Conservation (phyloP, 1,284 basidiomycete species). For the Leccinum pachyderme region DNA sequence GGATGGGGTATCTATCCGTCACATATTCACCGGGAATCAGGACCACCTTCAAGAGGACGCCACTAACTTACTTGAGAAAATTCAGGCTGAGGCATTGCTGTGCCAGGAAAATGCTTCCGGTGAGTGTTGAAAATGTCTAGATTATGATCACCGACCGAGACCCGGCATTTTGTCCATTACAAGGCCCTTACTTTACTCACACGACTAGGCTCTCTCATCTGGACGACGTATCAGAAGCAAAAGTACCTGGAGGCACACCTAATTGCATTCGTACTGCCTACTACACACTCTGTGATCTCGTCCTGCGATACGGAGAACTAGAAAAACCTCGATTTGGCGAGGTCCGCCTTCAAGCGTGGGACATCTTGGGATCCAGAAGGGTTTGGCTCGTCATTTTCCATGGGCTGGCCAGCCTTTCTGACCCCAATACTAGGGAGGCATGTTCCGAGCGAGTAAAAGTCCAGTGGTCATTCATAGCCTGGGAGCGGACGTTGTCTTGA, state of each 20-base stretch:
- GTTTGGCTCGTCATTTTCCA: slow-evolving; percentile 20
- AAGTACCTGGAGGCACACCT: slow-evolving; percentile 28
- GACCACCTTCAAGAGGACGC: slow-evolving; percentile 32
- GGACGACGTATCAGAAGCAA: slow-evolving; percentile 9
- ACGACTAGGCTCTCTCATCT: slow-evolving; percentile 14
- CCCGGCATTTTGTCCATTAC: slow-evolving; percentile 3
- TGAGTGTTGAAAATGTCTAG: slow-evolving; percentile 11
- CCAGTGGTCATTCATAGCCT: slow-evolving; percentile 26
- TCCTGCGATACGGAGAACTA: slow-evolving; percentile 21
- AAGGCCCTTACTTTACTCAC: slow-evolving; percentile 36
- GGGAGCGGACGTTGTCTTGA: slow-evolving; percentile 23
- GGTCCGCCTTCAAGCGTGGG: slow-evolving; percentile 36
- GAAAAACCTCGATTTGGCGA: slow-evolving; percentile 24
- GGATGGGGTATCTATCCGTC: slow-evolving; percentile 26
- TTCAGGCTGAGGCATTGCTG: slow-evolving; percentile 36
- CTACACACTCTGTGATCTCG: slow-evolving; percentile 23
- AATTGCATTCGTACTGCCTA: slow-evolving; percentile 27
- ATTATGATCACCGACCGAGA: background rate
- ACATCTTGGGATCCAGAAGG: slow-evolving; percentile 33
- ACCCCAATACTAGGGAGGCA: slow-evolving; percentile 18
- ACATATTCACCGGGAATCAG: slow-evolving; percentile 43
- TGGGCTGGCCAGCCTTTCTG: slow-evolving; percentile 2
- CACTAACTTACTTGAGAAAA: slow-evolving; percentile 28
- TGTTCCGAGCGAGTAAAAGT: slow-evolving; percentile 22
- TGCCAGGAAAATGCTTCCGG: slow-evolving; percentile 24